Base-by-base conservation (phyloP, 257 asterid species). In the Petunia axillaris region DNA sequence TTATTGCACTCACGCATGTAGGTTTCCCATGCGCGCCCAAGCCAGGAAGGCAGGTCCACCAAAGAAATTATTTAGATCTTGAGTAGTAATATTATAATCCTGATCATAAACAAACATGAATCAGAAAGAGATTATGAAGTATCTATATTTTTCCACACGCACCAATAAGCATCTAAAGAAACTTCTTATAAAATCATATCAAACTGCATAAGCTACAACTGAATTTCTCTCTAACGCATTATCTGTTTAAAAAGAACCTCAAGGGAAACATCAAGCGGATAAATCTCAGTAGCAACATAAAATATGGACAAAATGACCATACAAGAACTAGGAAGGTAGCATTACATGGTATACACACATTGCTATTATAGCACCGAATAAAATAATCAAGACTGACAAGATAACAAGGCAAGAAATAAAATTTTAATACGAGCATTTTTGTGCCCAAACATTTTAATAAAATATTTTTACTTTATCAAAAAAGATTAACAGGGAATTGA, bases 41-140 rank as follows among this genome's bases (percentile, higher is more conserved):
- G 98, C 98, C 87, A 95, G 98, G 87, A 93, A 95, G 48, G 98
- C 97, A 79, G 99, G 99, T 84, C 99, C 99, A 68, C 99, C 98
- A 82, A 95, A 95, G 92, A 93, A 95, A 86, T 87, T 83, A 79
- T 87, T 82, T 86, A 95, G 85, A 66, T 92, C 97, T 60, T 85
- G 84, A 76, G 86, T 82, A 63, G 92, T 85, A 79, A 95, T 87
- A 88, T 93, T 93, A 85, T 90, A 93, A 64, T 89, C 92, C 95
- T 92, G 93, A 83, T 14, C 66, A 52, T 78, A 79, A 79, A 80
- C 79, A 80, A 81, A 73, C 62, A 73, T 50, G 62, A 73, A 15
- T 3, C 62, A 73, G 13, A 35, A 73, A 73, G 4, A 48, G 46
- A 10, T 11, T 73, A 50, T 25, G 25, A 25, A 25, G 25, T 25